A percentile compares a stretch with the other conserved stretches of the same genome.
Evolutionary conservation across 345 rosid genomes (phyloP).

Genomic region (Salix brachista): DNA sequence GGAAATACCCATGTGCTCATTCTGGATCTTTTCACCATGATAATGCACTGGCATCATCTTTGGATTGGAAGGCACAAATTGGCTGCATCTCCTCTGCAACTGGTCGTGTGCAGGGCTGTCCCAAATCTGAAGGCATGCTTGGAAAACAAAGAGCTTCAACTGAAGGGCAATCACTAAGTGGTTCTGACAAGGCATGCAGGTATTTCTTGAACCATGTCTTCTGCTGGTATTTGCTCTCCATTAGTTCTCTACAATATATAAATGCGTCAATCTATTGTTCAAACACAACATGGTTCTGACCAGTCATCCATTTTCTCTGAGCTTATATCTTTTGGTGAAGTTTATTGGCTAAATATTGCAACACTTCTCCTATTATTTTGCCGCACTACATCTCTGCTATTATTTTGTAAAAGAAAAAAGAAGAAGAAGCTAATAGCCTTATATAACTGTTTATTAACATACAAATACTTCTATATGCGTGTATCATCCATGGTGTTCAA

Average conservation of each 20-base stretch:
- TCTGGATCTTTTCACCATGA: slow-evolving; percentile 28
- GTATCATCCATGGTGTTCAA: background rate
- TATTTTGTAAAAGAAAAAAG: background rate
- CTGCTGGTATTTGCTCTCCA: background rate
- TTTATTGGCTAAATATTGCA: background rate
- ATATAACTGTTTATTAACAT: background rate
- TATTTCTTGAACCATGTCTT: slow-evolving; percentile 11
- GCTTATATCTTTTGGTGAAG: background rate
- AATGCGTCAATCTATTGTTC: background rate
- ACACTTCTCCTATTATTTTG: background rate
- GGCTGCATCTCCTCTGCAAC: slow-evolving; percentile 27
- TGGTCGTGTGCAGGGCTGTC: slow-evolving; percentile 18
- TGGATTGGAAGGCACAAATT: slow-evolving; percentile 25
- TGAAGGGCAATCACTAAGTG: slow-evolving; percentile 23
- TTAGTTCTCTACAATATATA: background rate
- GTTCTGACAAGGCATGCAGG: slow-evolving; percentile 44
- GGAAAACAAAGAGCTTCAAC: slow-evolving; percentile 23
- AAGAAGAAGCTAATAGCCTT: background rate
- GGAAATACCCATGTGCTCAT: slow-evolving; percentile 38
- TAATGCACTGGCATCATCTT: slow-evolving; percentile 24
- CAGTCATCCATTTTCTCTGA: background rate
- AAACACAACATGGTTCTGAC: background rate
- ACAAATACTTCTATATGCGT: background rate
- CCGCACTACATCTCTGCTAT: background rate
- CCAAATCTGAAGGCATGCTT: slow-evolving; percentile 11